Base-by-base conservation (phyloP, 2,329 filamentous ascomycete species). In the Botryotinia narcissicola region DNA sequence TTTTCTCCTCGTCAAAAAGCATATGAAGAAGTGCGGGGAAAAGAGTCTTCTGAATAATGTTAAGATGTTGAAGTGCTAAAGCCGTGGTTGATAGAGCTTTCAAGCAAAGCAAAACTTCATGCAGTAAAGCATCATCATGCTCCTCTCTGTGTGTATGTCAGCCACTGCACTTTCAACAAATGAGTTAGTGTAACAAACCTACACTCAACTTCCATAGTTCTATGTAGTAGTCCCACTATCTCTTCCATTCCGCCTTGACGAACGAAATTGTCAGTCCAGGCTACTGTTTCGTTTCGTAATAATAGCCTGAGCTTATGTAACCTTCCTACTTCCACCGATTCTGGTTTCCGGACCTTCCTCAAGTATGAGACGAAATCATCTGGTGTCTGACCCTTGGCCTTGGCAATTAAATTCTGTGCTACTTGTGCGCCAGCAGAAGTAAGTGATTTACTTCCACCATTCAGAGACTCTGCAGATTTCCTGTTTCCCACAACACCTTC, bases 1-100 rank as follows among this genome's bases (percentile, higher is more conserved):
- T 98, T 85, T 95, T 97, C 81, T 98, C 95, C n/a, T 97, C 93
- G 79, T 98, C 95, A 79, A 98, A 98, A 59, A 98, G 86, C 91
- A 98, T 94, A 74, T 89, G 89, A 64, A 98, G 84, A 64, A 99
- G 85, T 40, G 93, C 93, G 2, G 95, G 94, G 80, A 98, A 98
- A 14, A 99, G 86, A 0, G 91, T 91, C 9, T 86, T 85, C 77
- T 97, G 93, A 73, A 97, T 93, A 16, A 90, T 89, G 77, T 93
- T 88, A 12, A 99, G 88, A 80, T 95, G 93, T 77, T 92, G 89
- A 79, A 98, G 86, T 1, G 94, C 96, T 51, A 93, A 87, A 25
- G 93, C 94, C 2, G 95, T 98, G 1, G 96, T 99, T 81, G 94
- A 97, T 4, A 98, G 87, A 0, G 93, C 96, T 83, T 99, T 99